phyloP scores from a whole-genome alignment of 108 stramenopile species.

The Conticribra weissflogii region DNA sequence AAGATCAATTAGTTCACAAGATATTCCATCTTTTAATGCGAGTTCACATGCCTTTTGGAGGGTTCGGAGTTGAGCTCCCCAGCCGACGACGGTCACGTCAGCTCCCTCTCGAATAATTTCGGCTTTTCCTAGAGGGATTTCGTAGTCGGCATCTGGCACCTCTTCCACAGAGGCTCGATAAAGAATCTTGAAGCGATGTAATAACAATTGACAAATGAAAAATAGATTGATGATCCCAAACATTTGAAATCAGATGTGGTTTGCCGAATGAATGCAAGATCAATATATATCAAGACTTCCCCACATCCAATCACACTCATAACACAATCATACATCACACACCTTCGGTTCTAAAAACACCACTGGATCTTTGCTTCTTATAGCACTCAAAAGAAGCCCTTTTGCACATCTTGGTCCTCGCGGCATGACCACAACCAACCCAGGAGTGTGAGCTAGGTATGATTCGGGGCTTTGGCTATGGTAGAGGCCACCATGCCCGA shows the following conservation, averaged over 20 bases:
- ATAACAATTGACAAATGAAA: background rate
- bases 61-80: constrained; percentile 89
- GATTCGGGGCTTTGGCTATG: constrained; percentile 97
- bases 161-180: constrained; percentile 96
- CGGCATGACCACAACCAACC: constrained; percentile 96
- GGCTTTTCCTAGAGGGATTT: constrained; percentile 90
- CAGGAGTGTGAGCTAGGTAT: constrained; percentile 94
- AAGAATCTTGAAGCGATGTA: constrained; percentile 55
- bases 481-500: constrained; percentile 91
- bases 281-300: too few relatives aligned
- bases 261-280: too few relatives aligned
- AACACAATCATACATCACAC: constrained; percentile 7
- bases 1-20: constrained; percentile 95
- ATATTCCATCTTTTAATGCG: constrained; percentile 81
- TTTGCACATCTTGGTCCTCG: constrained; percentile 92
- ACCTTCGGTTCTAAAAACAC: constrained; percentile 97
- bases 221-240: background rate
- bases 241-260: too few relatives aligned
- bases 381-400: constrained; percentile 88
- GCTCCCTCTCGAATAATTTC: constrained; percentile 85
- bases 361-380: constrained; percentile 93
- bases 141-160: constrained; percentile 93
- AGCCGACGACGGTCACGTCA: constrained; percentile 96
- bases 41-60: constrained; percentile 76
- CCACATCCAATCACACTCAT: too few relatives aligned